Base-by-base conservation (phyloP, 768 basidiomycete species). In the Lyophyllum atratum region DNA sequence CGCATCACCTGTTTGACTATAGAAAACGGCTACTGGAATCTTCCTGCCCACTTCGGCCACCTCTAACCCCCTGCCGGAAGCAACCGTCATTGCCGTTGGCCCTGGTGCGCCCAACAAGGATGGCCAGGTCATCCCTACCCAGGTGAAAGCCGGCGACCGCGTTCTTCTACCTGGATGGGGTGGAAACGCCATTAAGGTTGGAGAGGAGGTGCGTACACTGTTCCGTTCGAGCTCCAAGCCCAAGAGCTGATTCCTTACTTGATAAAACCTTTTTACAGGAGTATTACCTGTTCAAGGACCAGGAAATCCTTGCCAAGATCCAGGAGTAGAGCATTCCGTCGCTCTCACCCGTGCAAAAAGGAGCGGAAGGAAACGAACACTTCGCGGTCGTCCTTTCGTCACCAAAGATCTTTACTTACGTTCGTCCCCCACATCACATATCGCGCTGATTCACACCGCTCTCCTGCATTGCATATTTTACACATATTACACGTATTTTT, bases 1-100 rank as follows among this genome's bases (percentile, higher is more conserved):
- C 40, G 10, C 40, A 10, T 19, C 46, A 15, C 29, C 21, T 17
- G 22, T 24, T 55, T 24, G 46, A 48, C 29, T 39, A 9, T 64
- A 98, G 95, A 97, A 98, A 95, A 99, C 96, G n/a, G 90, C 97
- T 3, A 76, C 90, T 22, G 97, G 97, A 33, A 87, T 99, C 70
- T 95, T 95, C 85, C 82, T 99, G 45, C 97, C 97, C n/a, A 84
- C 90, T 0, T 93, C 94, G 1, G 86, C 91, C 5, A 94, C 92
- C 25, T 83, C 72, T 62, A 85, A 73, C 64, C 95, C 95, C 22
- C 83, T 98, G n/a, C 95, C 96, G 2, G 96, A 98, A 76, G 96
- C 94, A 5, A 96, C 93, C 28, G 96, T 97, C 68, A 89, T 98
- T 70, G 92, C 97, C 25, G 89, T 92, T 47, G 96, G 96, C 54